A percentile compares a stretch with the other conserved stretches of the same genome.
These are phyloP conservation scores for Candida tallmaniae DNA, from an alignment of 805 yeast genomes.

Conservation along the genomic window DNA sequence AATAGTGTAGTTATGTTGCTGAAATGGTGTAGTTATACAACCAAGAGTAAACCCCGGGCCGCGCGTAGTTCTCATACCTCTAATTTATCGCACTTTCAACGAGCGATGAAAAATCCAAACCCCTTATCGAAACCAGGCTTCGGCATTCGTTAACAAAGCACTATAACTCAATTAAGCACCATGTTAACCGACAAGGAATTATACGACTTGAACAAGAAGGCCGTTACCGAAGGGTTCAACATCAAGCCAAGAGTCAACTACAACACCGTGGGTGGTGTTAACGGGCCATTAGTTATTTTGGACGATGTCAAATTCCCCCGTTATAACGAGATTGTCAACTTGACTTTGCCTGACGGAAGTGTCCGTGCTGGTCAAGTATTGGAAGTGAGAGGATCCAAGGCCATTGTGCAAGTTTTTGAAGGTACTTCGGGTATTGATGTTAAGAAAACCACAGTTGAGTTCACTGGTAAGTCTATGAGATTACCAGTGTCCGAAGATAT, in stretches of 20 bases:
- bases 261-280: slow-evolving; percentile 97
- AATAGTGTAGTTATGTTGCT: no score
- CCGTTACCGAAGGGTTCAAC: slow-evolving; percentile 87
- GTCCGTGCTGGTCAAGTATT: slow-evolving; percentile 95
- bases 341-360: slow-evolving; percentile 94
- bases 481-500: slow-evolving; percentile 96
- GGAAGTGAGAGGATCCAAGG: slow-evolving; percentile 95
- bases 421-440: slow-evolving; percentile 99
- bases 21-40: no score
- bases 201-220: slow-evolving; percentile 81
- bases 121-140: slow-evolving; percentile 11
- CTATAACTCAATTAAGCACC: no score
- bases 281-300: slow-evolving; percentile 89
- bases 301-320: slow-evolving; percentile 53
- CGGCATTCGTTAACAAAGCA: no score
- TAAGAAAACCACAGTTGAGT: slow-evolving; percentile 94
- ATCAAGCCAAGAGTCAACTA: slow-evolving; percentile 88
- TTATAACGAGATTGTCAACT: slow-evolving; percentile 92
- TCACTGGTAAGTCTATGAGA: slow-evolving; percentile 90
- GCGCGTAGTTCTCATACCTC: no score
- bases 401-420: slow-evolving; percentile 97
- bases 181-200: slow-evolving; percentile 40
- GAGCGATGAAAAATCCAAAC: slow-evolving; percentile 5
- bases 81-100: no score
- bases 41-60: no score